Evolutionary conservation across 805 yeast genomes (phyloP).

Genomic region (Torulaspora quercuum): DNA sequence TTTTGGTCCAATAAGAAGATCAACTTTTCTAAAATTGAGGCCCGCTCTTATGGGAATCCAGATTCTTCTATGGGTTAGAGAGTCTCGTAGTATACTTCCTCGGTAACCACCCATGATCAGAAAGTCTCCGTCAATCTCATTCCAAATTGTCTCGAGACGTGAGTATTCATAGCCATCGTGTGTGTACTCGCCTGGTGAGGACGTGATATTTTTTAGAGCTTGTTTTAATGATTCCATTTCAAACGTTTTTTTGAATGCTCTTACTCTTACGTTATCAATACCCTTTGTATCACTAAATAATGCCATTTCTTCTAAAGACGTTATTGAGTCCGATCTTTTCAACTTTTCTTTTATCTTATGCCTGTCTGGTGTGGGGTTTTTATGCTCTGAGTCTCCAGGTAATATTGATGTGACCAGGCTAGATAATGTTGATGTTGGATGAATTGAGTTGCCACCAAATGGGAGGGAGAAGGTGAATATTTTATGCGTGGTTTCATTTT

Average conservation of each 20-base stretch:
- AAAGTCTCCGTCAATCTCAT: conserved; percentile 70
- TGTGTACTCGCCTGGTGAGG: conserved; percentile 23
- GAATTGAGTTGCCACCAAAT: conserved; percentile 35
- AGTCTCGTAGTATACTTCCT: conserved; percentile 72
- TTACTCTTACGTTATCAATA: conserved; percentile 60
- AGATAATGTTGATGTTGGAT: conserved; percentile 17
- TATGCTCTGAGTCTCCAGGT: conserved; percentile 12
- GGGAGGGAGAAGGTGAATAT: conserved; percentile 41
- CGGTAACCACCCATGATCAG: conserved; percentile 85
- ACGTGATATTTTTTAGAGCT: conserved; percentile 22
- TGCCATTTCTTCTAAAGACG: conserved; percentile 61
- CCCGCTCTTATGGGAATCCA: conserved; percentile 93
- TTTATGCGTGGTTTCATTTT: conserved; percentile 24
- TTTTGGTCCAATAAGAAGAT: conserved; percentile 67
- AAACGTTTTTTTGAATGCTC: conserved; percentile 66
- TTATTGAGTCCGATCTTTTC: conserved; percentile 53
- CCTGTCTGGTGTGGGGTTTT: background rate
- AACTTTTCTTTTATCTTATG: conserved; percentile 32
- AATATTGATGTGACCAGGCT: conserved; percentile 19
- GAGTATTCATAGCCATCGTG: conserved; percentile 27
- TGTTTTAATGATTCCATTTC: conserved; percentile 42
- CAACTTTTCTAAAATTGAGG: conserved; percentile 63
- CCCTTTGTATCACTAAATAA: conserved; percentile 53
- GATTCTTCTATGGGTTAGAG: conserved; percentile 57
- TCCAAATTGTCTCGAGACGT: conserved; percentile 46